A percentile compares a stretch with the other conserved stretches of the same genome.
These are phyloP conservation scores for Cyclotella sp. DNA, from an alignment of 108 stramenopile genomes.

Conservation along the genomic window DNA sequence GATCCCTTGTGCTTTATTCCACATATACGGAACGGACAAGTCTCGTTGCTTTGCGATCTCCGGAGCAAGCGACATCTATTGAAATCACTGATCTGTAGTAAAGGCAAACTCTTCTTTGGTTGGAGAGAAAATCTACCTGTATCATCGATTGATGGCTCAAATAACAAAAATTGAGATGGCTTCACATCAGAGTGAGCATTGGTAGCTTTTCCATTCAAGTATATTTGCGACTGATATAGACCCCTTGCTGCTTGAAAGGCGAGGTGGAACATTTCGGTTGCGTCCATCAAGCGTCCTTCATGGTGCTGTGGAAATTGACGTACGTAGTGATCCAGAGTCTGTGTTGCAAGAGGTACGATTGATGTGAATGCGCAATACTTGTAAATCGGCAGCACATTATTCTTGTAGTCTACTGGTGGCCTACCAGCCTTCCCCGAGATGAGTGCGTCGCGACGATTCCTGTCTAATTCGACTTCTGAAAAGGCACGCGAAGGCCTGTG, in stretches of 20 bases:
- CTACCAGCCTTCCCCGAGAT: slow-evolving; percentile 16
- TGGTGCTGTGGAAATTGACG: not conserved
- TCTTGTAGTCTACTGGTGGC: not conserved
- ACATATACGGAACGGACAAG: slow-evolving; percentile 30
- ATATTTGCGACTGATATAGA: slow-evolving; percentile 24
- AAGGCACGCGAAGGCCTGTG: not conserved
- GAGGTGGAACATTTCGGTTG: slow-evolving; percentile 8
- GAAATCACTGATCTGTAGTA: slow-evolving; percentile 32
- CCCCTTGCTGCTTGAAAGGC: slow-evolving; percentile 26
- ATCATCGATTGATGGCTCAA: not conserved
- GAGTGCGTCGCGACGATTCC: slow-evolving; percentile 16
- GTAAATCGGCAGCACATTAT: slow-evolving; percentile 18
- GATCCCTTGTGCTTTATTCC: slow-evolving; percentile 13
- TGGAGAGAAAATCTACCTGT: not conserved
- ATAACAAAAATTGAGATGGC: slow-evolving; percentile 26
- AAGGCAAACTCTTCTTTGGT: slow-evolving; percentile 2
- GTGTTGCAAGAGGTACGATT: slow-evolving; percentile 21
- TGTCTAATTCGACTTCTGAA: not conserved
- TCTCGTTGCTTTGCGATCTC: slow-evolving; percentile 4
- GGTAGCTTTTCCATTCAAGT: slow-evolving; percentile 18
- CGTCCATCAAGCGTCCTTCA: slow-evolving; percentile 11
- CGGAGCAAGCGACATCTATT: slow-evolving; percentile 25
- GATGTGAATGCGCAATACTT: slow-evolving; percentile 23
- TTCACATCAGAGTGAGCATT: slow-evolving; percentile 27
- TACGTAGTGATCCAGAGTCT: slow-evolving; percentile 21